These are phyloP conservation scores for Rhizopus stolonifer DNA, from an alignment of 371 early-diverging fungal species.

Conservation along the genomic window DNA sequence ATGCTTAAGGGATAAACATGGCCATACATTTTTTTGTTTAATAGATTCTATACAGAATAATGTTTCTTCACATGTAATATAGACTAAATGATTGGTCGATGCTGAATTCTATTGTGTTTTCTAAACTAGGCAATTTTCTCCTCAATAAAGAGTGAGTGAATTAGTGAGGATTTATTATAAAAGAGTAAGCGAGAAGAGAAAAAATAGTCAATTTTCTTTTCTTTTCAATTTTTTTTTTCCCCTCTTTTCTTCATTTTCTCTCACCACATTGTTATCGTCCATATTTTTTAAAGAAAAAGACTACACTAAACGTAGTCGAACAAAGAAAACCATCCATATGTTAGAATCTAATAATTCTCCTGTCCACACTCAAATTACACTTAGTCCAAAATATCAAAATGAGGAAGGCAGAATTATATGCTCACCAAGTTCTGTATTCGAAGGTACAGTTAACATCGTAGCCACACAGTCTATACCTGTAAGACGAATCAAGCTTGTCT, in stretches of 20 bases:
- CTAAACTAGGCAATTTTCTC: too few relatives aligned
- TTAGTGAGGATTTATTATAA: too few relatives aligned
- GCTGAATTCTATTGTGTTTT: too few relatives aligned
- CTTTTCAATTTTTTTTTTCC: neutral
- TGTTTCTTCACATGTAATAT: too few relatives aligned
- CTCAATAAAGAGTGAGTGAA: too few relatives aligned
- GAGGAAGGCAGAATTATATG: constrained; percentile 23
- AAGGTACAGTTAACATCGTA: constrained; percentile 26
- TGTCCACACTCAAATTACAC: constrained; percentile 13
- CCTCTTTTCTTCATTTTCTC: neutral
- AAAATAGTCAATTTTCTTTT: neutral
- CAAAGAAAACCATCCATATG: constrained; percentile 14
- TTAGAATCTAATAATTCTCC: constrained; percentile 16
- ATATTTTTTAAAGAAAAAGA: constrained; percentile 29
- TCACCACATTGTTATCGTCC: constrained; percentile 15
- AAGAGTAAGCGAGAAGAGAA: too few relatives aligned
- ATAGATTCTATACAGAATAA: too few relatives aligned
- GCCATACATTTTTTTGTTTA: too few relatives aligned
- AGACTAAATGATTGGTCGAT: too few relatives aligned
- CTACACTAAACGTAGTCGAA: constrained; percentile 22
- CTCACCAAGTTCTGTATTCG: constrained; percentile 34
- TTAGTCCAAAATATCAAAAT: constrained; percentile 27
- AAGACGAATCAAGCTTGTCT: constrained; percentile 28
- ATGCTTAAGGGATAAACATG: too few relatives aligned
- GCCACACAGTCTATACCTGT: constrained; percentile 16